Conservation (phyloP, 2,329 filamentous ascomycete species). For the Ustulina deusta region DNA sequence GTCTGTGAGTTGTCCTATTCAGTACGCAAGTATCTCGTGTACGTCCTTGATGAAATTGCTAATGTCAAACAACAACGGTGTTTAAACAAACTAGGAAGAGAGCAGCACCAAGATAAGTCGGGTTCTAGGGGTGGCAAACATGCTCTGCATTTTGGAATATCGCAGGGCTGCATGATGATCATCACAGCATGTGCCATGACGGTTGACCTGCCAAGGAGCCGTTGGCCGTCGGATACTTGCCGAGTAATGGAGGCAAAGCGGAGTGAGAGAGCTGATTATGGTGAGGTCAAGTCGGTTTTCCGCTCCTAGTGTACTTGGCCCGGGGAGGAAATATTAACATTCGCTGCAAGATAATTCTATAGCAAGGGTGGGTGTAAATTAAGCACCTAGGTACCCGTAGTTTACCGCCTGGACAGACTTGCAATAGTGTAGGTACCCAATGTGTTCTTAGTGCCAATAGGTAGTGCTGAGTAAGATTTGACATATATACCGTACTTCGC, state of each 20-base stretch:
- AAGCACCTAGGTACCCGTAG: too few relatives aligned
- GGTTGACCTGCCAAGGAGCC: constrained; percentile 26
- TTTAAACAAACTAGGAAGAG: background rate
- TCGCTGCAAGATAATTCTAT: background rate
- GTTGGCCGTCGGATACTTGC: constrained; percentile 2
- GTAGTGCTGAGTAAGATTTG: constrained; percentile 18
- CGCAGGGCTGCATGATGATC: constrained; percentile 35
- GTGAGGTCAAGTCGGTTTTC: constrained; percentile 10
- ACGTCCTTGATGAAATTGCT: background rate
- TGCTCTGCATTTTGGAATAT: constrained; percentile 5
- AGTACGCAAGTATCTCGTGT: background rate
- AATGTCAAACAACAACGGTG: background rate
- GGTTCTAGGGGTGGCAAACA: constrained; percentile 21
- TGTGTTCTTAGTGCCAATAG: background rate
- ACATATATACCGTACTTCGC: background rate
- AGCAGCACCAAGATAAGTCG: constrained; percentile 8
- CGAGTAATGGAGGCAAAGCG: constrained; percentile 2
- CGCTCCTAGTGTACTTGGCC: too few relatives aligned
- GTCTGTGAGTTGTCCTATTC: background rate
- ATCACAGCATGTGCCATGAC: constrained; percentile 20
- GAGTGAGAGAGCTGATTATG: background rate
- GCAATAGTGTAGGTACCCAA: too few relatives aligned
- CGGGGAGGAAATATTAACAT: background rate
- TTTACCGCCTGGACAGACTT: background rate
- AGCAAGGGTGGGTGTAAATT: background rate